Evolutionary conservation across 1,284 basidiomycete genomes (phyloP).

Genomic region (Papiliotrema laurentii): DNA sequence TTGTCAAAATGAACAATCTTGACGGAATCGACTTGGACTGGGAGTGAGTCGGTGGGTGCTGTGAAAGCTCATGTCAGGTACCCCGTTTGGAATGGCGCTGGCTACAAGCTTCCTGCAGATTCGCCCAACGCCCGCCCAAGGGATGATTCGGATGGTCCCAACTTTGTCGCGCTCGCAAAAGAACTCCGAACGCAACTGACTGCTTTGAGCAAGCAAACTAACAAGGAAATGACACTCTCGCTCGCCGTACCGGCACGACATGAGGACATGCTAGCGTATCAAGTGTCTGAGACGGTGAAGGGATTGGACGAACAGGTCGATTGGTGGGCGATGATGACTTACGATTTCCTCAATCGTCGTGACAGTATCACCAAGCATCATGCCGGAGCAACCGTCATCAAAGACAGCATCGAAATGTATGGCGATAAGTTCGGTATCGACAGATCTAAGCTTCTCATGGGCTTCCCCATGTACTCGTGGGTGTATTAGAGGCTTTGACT

Average conservation of each 20-base stretch:
- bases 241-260: constrained; percentile 16
- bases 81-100: constrained; percentile 11
- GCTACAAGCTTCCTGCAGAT: constrained; percentile 2
- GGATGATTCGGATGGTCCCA: constrained; percentile 5
- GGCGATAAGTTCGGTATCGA: constrained; percentile 8
- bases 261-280: constrained; percentile 13
- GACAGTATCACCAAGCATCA: constrained; percentile 18
- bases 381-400: constrained; percentile 16
- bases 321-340: constrained; percentile 32
- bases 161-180: constrained; percentile 10
- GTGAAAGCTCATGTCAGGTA: constrained; percentile 8
- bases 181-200: constrained; percentile 10
- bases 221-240: constrained; percentile 11
- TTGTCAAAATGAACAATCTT: constrained; percentile 10
- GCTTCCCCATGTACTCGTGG: constrained; percentile 31
- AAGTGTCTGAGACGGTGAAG: constrained; percentile 1
- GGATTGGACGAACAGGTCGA: constrained; percentile 19
- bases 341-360: constrained; percentile 25
- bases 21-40: constrained; percentile 33
- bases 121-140: constrained; percentile 3
- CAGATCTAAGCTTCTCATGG: constrained; percentile 20
- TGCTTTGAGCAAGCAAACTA: background rate
- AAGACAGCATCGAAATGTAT: constrained; percentile 15
- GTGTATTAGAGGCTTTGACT: too few species aligned
- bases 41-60: constrained; percentile 18